Conservation (phyloP, 805 yeast species). For the Metschnikowia peoriensis region DNA sequence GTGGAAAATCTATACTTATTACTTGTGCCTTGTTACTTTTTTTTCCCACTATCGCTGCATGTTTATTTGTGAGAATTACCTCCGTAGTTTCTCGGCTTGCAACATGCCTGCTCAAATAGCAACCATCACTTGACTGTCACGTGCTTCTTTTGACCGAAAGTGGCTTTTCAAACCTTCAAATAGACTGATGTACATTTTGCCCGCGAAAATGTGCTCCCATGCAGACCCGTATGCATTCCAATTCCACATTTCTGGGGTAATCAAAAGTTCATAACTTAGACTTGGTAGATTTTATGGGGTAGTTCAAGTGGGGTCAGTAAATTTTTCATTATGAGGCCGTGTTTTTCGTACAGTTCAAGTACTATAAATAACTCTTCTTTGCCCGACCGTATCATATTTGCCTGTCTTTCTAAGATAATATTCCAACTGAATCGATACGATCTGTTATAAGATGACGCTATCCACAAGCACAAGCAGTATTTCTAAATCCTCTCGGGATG, state of each 20-base stretch:
- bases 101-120: neutral
- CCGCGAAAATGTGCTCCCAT: neutral
- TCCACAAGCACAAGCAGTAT: conserved; percentile 1
- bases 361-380: too few relatives aligned
- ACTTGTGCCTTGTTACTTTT: too few relatives aligned
- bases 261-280: neutral
- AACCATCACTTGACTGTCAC: neutral
- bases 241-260: neutral
- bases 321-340: neutral
- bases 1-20: too few relatives aligned
- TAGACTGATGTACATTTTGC: neutral
- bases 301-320: neutral
- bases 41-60: too few relatives aligned
- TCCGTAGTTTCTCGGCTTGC: neutral
- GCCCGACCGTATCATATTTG: too few relatives aligned
- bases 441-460: neutral
- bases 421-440: neutral
- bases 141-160: neutral
- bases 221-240: neutral
- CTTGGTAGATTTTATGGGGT: neutral
- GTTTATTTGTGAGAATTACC: too few relatives aligned
- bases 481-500: neutral
- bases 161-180: neutral
- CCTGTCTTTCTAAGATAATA: neutral
- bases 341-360: too few relatives aligned